Conservation (phyloP, 2,329 filamentous ascomycete genomes). For the Epichloe typhina region DNA sequence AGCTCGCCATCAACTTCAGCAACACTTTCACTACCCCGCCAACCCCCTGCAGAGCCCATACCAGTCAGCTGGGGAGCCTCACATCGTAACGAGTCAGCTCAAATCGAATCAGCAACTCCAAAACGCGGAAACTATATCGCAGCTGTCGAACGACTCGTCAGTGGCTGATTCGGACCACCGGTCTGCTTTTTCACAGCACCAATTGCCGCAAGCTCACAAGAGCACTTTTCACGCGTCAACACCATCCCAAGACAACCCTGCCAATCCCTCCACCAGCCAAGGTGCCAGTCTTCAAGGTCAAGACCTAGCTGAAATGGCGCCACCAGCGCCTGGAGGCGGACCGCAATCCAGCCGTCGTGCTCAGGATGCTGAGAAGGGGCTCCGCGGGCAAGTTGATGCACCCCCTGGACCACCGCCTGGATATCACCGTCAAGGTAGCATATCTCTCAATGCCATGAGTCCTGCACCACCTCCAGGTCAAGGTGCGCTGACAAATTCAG, state of each 20-base stretch:
- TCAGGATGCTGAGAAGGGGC: slow-evolving; percentile 34
- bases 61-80: slow-evolving; percentile 24
- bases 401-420: slow-evolving; percentile 35
- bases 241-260: slow-evolving; percentile 20
- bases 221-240: slow-evolving; percentile 24
- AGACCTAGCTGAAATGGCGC: slow-evolving; percentile 32
- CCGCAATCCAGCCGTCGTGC: slow-evolving; percentile 31
- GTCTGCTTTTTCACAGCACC: slow-evolving; percentile 29
- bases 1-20: slow-evolving; percentile 18
- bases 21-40: slow-evolving; percentile 10
- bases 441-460: slow-evolving; percentile 28
- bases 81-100: slow-evolving; percentile 22
- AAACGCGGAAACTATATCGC: slow-evolving; percentile 48
- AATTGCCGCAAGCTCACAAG: slow-evolving; percentile 30
- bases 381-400: slow-evolving; percentile 29
- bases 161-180: slow-evolving; percentile 34
- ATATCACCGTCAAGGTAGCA: slow-evolving; percentile 40
- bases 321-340: slow-evolving; percentile 25
- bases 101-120: slow-evolving; percentile 20
- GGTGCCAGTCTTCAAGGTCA: slow-evolving; percentile 9
- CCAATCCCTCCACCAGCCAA: not conserved
- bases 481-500: slow-evolving; percentile 17
- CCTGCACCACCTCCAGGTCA: slow-evolving; percentile 25
- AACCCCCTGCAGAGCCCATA: slow-evolving; percentile 12
- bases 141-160: slow-evolving; percentile 49